These are phyloP conservation scores for Euclidium syriacum DNA, from an alignment of 345 rosid genomes.

Conservation along the genomic window DNA sequence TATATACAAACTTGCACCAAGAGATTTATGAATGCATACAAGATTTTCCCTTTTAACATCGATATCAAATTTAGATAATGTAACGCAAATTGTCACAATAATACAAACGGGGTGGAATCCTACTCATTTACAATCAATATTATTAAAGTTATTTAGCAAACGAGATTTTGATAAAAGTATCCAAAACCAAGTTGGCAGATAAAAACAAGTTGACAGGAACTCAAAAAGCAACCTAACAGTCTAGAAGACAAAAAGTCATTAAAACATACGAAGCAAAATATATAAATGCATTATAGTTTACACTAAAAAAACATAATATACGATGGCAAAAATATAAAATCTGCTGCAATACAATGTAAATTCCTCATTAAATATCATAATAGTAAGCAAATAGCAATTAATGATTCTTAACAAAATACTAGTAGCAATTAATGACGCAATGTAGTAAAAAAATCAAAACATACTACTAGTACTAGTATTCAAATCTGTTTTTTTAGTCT, in stretches of 20 bases:
- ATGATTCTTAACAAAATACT: too few relatives aligned
- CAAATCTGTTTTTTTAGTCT: too few relatives aligned
- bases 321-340: too few relatives aligned
- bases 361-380: too few relatives aligned
- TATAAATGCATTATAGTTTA: neutral
- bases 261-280: neutral
- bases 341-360: too few relatives aligned
- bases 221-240: slow-evolving; percentile 18
- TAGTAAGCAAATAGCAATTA: too few relatives aligned
- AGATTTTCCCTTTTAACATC: too few relatives aligned
- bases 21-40: too few relatives aligned
- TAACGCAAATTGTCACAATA: slow-evolving; percentile 1
- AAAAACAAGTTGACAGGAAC: slow-evolving; percentile 20
- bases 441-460: too few relatives aligned
- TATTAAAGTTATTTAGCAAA: neutral
- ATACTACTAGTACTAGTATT: too few relatives aligned
- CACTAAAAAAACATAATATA: neutral
- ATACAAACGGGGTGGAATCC: slow-evolving; percentile 10
- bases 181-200: slow-evolving; percentile 18
- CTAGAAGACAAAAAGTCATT: slow-evolving; percentile 6
- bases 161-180: slow-evolving; percentile 10
- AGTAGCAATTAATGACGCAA: too few relatives aligned
- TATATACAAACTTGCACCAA: too few relatives aligned
- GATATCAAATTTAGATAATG: neutral
- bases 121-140: slow-evolving; percentile 10